Base-by-base conservation (phyloP, 768 basidiomycete genomes). In the Dacryopinax spathularia region DNA sequence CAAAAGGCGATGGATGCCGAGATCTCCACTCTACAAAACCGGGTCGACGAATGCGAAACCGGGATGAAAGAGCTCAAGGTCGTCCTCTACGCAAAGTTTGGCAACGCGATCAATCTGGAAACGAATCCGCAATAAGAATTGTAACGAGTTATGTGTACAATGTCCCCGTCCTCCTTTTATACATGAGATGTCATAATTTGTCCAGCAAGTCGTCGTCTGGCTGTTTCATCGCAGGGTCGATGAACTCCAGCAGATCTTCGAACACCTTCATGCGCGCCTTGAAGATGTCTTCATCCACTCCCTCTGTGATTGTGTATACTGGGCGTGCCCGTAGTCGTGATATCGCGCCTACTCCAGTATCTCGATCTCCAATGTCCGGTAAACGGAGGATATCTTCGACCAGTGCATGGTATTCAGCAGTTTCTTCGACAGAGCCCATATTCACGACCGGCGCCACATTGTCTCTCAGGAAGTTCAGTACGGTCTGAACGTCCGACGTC, bases 101-200 rank as follows among this genome's bases (percentile, higher is more conserved):
- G 93, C 20, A 83, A 81, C 39, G 88, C 92, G 36, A 95, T 95
- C 74, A 96, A 96, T 73, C 81, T 96, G 48, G 92, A 95, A 72
- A 89, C 71, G 5, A 68, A 67, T 41, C 67, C 69, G 20, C 18
- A 9, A 34, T 61, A 63, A 25, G n/a, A n/a, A n/a, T n/a, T n/a
- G n/a, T n/a, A n/a, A n/a, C n/a, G n/a, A n/a, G n/a, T n/a, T n/a
- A n/a, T n/a, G 33, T 43, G 20, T 31, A 25, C 20, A 12, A 22
- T 16, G 9, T 60, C 22, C n/a, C n/a, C 59, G 13, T 29, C 27
- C 48, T 12, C 25, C 48, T 13, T 39, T 39, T 39, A 39, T n/a
- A 39, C 37, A n/a, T 39, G 13, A 39, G 37, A 13, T 39, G 37
- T 39, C 37, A 61, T 2, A 89, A 77, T 68, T 87, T 72, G 68